These are phyloP conservation scores for Rostrohypoxylon terebratum DNA, from an alignment of 495 filamentous ascomycete genomes.

Conservation along the genomic window DNA sequence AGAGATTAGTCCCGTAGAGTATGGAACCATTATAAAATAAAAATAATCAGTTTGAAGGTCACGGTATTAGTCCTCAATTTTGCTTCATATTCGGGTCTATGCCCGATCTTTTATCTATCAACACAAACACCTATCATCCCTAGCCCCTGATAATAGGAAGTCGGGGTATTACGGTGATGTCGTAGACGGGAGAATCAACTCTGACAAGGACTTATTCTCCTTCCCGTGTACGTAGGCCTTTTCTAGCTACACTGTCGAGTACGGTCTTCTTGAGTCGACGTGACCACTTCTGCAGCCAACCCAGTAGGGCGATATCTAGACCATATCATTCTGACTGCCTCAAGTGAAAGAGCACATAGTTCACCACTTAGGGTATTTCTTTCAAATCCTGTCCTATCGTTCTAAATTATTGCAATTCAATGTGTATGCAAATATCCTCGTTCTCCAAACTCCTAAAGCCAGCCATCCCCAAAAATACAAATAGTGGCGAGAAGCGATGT, in stretches of 20 bases:
- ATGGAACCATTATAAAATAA: not conserved
- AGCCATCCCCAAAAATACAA: not conserved
- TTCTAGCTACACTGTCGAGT: not conserved
- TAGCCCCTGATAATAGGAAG: not conserved
- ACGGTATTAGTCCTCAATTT: not conserved
- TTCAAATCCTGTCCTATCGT: not conserved
- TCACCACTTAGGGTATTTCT: not conserved
- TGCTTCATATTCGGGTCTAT: not conserved
- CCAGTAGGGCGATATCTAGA: too few species aligned
- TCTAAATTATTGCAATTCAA: not conserved
- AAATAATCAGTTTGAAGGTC: not conserved
- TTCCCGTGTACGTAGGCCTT: not conserved
- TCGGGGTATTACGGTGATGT: not conserved
- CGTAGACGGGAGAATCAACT: not conserved
- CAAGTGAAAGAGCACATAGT: not conserved
- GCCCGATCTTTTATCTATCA: not conserved
- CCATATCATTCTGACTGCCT: not conserved
- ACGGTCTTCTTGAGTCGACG: not conserved
- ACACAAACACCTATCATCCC: not conserved
- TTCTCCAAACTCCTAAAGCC: not conserved
- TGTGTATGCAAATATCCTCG: not conserved
- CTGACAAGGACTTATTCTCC: not conserved
- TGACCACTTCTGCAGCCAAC: not conserved
- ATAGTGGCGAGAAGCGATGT: not conserved
- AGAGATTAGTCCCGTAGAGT: not conserved